These are phyloP conservation scores for Pyracantha coccinea DNA, from an alignment of 331 rosid species.

Conservation along the genomic window DNA sequence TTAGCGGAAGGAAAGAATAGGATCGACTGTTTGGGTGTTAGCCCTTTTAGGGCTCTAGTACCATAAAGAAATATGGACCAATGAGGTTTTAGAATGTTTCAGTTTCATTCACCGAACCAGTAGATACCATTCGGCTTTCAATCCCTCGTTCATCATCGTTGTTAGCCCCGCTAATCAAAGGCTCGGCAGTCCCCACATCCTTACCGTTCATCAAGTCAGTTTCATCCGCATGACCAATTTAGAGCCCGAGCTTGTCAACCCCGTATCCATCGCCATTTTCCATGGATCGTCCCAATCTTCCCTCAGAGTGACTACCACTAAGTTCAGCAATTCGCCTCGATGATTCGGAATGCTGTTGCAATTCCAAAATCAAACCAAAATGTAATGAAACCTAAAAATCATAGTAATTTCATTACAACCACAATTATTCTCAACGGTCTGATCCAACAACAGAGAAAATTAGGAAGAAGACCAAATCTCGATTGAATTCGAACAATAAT, in stretches of 20 bases:
- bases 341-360: slow-evolving; percentile 13
- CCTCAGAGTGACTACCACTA: slow-evolving; percentile 28
- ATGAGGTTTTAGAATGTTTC: too few species aligned
- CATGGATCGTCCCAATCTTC: slow-evolving; percentile 19
- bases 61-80: too few species aligned
- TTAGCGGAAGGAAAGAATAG: too few species aligned
- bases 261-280: slow-evolving; percentile 10
- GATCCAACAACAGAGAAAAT: too few species aligned
- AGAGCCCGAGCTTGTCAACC: background rate
- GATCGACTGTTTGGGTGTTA: too few species aligned
- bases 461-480: too few species aligned
- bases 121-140: background rate
- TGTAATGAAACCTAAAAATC: background rate
- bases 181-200: background rate
- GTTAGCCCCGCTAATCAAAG: background rate
- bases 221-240: background rate
- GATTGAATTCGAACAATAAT: too few species aligned
- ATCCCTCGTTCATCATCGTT: background rate
- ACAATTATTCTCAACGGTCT: background rate
- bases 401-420: background rate
- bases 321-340: slow-evolving; percentile 21
- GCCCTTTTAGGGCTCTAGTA: too few species aligned
- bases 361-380: background rate
- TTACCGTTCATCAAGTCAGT: background rate
- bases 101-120: background rate